Evolutionary conservation across 2,329 filamentous ascomycete species (phyloP), one percentile per base, ranked within the genome.

Genomic region (Huntiella moniliformis): DNA sequence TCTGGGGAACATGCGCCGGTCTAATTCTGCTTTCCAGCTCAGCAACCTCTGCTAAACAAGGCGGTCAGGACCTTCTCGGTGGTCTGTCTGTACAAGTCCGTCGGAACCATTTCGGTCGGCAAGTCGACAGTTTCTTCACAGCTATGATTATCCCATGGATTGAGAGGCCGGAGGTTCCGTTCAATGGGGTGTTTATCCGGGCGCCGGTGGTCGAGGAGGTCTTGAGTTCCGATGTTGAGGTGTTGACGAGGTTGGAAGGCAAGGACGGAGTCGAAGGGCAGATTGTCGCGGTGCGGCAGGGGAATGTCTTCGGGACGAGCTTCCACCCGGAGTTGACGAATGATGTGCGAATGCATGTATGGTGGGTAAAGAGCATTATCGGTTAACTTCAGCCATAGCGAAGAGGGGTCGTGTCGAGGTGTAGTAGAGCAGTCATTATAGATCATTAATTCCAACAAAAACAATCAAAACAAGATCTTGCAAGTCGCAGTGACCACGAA

Each of bases 1-100:
- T 82, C 17, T 98, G 88, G 88, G 91, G 91, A 47, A 96, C 91
- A 15, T 98, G 91, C 60, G 91, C 91, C 10, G 91, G 91, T 7
- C 71, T 96, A 48, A 95, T 98, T 54, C 67, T 96, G 42, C 77
- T 98, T 42, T 81, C 86, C 2, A 82, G 94, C 56, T 77, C 81
- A 49, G 88, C 86, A 42, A 93, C 88, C 59, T 74, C 79, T 51
- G 86, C 83, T 34, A 96, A 95, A 60, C 78, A 82, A 56, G 86
- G 85, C 38, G 88, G 88, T 0, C 91, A 96, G 61, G 85, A 94
- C 50, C 71, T 96, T 45, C 85, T 98, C 51, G 91, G 91, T 11
- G 91, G 91, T 2, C 70, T 98, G 34, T 79, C 86, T 56, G 87
- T 98, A 33, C 71, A 84, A 39, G 87, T 96, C 31, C 86, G 92